Base-by-base conservation (phyloP, 495 filamentous ascomycete genomes). In the Hypoxylon crocopeplum region DNA sequence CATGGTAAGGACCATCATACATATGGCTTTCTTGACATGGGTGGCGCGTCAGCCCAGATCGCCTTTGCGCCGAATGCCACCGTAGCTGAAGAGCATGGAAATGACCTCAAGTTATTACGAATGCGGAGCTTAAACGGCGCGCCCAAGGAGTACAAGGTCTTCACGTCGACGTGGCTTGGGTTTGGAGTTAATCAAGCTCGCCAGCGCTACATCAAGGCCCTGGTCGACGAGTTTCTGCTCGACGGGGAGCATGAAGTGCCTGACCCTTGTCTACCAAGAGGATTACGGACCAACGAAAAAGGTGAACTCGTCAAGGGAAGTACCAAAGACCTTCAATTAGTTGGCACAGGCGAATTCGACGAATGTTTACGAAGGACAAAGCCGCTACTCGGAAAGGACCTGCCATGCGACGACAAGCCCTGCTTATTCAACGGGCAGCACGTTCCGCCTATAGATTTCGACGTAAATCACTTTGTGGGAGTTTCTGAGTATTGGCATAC, bases 401-500 rank as follows among this genome's bases (percentile, higher is more conserved):
- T 86, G 29, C 87, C 90, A 1, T 99, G 94, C 68, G 70, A 81
- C 2, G 90, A 98, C 67, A 68, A 84, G 12, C 95, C 94, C 0
- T 99, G 94, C 71, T 76, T 99, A 29, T 76, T 99, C 16, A 87
- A 94, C 56, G 90, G 95, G 0, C 82, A 91, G 39, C 92, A 98
- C 67, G 91, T 92, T 2, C 94, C 94, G 0, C 92, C 93, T 1
- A 97, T 99, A 48, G 94, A 99, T 71, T 99, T 98, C 68, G 88
- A 94, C 46, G 87, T 99, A 32, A 99, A 99, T 57, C 94, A 98
- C 69, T 99, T 99, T 66, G 87, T 99, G 20, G 94, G 94, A 6
- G 93, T 99, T 48, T 97, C 92, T 13, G 94, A 99, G 69, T 99
- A 96, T 69, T 99, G 94, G 94, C 94, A 99, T 74, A 97, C 93